Evolutionary conservation across 306 rosid species (phyloP).

Genomic region (Senna siamea): DNA sequence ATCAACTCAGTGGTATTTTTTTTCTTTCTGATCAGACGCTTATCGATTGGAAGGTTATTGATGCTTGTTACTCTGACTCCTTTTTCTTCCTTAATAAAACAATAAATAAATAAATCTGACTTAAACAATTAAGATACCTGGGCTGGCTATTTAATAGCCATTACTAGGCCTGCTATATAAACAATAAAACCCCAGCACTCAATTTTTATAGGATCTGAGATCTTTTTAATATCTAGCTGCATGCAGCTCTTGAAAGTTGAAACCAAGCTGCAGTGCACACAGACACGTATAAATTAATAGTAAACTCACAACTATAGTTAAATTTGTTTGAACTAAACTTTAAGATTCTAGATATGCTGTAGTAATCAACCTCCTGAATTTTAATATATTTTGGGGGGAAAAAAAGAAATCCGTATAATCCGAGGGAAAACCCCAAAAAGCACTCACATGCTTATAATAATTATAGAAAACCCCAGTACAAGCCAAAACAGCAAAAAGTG

Average conservation of each 20-base stretch:
- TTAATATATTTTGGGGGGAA: too few species aligned
- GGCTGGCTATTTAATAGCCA: conserved; percentile 1
- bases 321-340: neutral
- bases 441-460: neutral
- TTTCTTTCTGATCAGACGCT: too few species aligned
- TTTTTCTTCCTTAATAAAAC: neutral
- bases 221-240: conserved; percentile 3
- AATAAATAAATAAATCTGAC: neutral
- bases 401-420: too few species aligned
- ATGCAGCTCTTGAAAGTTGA: conserved; percentile 14
- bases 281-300: neutral
- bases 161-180: neutral
- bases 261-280: conserved; percentile 27
- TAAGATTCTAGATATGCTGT: neutral
- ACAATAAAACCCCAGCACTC: conserved; percentile 29
- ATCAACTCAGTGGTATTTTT: neutral
- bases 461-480: too few species aligned
- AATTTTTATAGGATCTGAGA: conserved; percentile 16
- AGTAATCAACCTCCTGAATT: neutral
- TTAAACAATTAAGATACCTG: neutral
- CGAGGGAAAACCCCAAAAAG: neutral
- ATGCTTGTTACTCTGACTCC: too few species aligned
- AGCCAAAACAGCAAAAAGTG: too few species aligned
- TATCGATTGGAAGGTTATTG: too few species aligned
- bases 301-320: neutral